A percentile compares a stretch with the other conserved stretches of the same genome.
phyloP scores from a whole-genome alignment of 768 basidiomycete genomes.

The Chalciporus sphaerocephalus region DNA sequence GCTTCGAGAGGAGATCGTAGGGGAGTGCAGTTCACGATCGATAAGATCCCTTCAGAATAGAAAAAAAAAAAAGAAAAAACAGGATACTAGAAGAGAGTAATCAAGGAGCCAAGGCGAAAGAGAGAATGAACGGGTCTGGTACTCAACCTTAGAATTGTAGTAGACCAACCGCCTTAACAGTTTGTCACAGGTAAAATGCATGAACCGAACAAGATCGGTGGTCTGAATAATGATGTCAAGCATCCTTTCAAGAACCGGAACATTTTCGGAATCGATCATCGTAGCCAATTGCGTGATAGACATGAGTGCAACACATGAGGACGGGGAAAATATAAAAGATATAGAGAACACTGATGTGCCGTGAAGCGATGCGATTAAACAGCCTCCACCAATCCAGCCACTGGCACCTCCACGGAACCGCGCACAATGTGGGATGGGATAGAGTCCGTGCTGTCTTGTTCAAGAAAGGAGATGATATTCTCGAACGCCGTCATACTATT shows the following conservation, averaged over 20 bases:
- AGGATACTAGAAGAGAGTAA: too few relatives aligned
- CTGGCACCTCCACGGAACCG: background rate
- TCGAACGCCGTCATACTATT: conserved; percentile 20
- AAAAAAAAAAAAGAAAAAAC: too few relatives aligned
- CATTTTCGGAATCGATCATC: background rate
- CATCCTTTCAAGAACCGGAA: background rate
- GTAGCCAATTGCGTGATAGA: background rate
- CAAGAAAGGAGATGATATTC: conserved; percentile 27
- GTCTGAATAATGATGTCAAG: background rate
- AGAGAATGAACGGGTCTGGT: too few relatives aligned
- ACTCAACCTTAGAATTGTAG: too few relatives aligned
- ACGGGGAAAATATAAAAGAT: background rate
- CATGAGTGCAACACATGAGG: background rate
- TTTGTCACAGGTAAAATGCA: too few relatives aligned
- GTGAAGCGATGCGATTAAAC: conserved; percentile 5
- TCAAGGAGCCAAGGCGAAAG: too few relatives aligned
- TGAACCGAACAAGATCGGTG: too few relatives aligned
- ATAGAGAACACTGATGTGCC: background rate
- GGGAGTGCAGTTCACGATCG: too few relatives aligned
- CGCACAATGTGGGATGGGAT: background rate
- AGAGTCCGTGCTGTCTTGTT: conserved; percentile 21
- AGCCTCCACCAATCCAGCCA: conserved; percentile 1
- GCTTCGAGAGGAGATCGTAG: too few relatives aligned
- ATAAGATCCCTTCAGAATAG: too few relatives aligned
- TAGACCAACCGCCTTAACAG: too few relatives aligned